phyloP scores from a whole-genome alignment of 2,329 filamentous ascomycete species.

The Trichoderma arundinaceum region DNA sequence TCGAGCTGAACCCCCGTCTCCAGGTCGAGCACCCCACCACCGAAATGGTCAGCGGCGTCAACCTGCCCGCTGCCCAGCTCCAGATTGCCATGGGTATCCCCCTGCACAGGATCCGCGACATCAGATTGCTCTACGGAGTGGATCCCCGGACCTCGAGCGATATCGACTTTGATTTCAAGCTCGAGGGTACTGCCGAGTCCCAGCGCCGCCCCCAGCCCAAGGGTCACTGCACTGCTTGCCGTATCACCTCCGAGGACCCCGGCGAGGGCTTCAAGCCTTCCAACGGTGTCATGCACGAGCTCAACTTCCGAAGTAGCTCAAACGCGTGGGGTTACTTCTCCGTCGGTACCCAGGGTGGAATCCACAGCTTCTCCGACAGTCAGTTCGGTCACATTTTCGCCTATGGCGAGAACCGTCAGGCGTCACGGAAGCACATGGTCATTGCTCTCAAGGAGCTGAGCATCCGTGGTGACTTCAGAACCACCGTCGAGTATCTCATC shows the following conservation, averaged over 20 bases:
- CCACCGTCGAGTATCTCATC: constrained; percentile 97
- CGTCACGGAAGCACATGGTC: constrained; percentile 98
- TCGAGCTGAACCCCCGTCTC: constrained; percentile 97
- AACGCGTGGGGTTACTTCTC: constrained; percentile 99
- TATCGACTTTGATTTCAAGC: constrained; percentile 97
- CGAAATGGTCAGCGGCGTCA: constrained; percentile 98
- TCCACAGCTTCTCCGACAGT: constrained; percentile 98
- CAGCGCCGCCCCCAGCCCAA: constrained; percentile 92
- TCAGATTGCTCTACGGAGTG: constrained; percentile 92
- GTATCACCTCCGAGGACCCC: constrained; percentile 98
- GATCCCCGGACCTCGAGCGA: constrained; percentile 84
- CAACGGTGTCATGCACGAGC: constrained; percentile 96
- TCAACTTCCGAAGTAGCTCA: constrained; percentile 98
- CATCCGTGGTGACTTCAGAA: constrained; percentile 99
- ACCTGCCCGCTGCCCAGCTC: constrained; percentile 94
- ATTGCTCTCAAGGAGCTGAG: constrained; percentile 97
- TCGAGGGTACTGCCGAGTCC: constrained; percentile 77
- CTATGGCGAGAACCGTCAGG: constrained; percentile 95
- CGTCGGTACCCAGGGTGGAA: constrained; percentile 92
- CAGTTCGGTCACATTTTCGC: constrained; percentile 99
- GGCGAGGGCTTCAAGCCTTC: constrained; percentile 99
- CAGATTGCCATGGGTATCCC: constrained; percentile 99
- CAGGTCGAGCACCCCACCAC: constrained; percentile 99
- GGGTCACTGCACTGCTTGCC: constrained; percentile 96
- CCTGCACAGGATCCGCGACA: constrained; percentile 92